Conservation (phyloP, 176 grass and related monocot genomes). For the Carex myosuroides region DNA sequence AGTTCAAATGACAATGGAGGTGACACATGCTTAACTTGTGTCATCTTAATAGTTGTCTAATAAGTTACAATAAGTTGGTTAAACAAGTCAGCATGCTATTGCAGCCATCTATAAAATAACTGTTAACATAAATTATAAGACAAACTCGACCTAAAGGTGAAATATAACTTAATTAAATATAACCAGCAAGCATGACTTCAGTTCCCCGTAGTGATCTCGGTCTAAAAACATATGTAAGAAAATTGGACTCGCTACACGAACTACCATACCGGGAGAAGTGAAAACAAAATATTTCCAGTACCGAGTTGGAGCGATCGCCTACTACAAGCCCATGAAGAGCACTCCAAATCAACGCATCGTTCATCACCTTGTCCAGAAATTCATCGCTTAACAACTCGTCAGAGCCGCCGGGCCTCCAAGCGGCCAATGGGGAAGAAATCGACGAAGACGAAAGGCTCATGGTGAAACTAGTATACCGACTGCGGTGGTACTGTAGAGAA, state of each 20-base stretch:
- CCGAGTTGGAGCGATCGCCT: slow-evolving; percentile 45
- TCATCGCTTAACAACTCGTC: neutral
- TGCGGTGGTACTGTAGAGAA: neutral
- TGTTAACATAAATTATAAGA: neutral
- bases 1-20: neutral
- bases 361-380: slow-evolving; percentile 31
- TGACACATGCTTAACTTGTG: neutral
- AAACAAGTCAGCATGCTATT: neutral
- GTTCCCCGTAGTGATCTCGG: neutral
- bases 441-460: slow-evolving; percentile 12
- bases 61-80: neutral
- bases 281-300: slow-evolving; percentile 1
- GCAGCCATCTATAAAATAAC: neutral
- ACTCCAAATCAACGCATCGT: slow-evolving; percentile 46
- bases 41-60: neutral
- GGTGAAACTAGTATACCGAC: neutral
- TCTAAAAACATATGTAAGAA: neutral
- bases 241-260: neutral
- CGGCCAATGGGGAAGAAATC: neutral
- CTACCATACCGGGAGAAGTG: neutral
- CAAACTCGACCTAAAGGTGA: neutral
- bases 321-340: slow-evolving; percentile 59
- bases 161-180: neutral
- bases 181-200: neutral
- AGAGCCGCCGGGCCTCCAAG: neutral